Evolutionary conservation across 805 yeast genomes (phyloP), one percentile per base, ranked within the genome.

Genomic region (Saccharomycopsis capsularis): DNA sequence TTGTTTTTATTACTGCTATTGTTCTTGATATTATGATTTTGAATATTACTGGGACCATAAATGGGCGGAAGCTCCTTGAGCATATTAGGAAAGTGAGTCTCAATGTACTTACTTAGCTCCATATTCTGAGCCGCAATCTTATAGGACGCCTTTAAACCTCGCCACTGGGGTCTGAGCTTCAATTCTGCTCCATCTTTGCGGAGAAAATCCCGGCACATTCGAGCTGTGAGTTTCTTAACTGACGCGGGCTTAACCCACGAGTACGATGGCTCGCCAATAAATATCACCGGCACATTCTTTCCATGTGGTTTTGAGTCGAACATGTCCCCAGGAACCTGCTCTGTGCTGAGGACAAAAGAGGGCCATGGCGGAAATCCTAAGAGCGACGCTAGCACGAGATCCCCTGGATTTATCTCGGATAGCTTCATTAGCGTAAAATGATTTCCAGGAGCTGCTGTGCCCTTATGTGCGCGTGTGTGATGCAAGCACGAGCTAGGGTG

Each of bases 41-140:
- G n/a, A n/a, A n/a, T n/a, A 29, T 29, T 29, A 9, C 11, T 29
- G 7, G 32, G 32, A 9, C 32, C 32, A 29, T 9, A 9, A 29
- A 29, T 29, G 19, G 18, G 7, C 5, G 7, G 6, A n/a, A 34
- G 13, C 38, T 63, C 70, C 2, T 65, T 70, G 3, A 42, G 22
- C 18, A 42, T 21, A 27, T 42, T n/a, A 11, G 45, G 45, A 21
- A 42, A 42, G n/a, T 29, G 21, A 6, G 18, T 42, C 4, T 24
- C 21, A 6, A 42, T 6, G 18, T 42, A 42, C 24, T 42, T 29
- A 7, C 29, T 16, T 19, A 42, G 15, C 3, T 11, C 18, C 4
- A 24, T 15, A 16, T 25, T 15, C 19, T 42, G 25, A 9, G 18
- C 23, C 4, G 44, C 44, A 25, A 40, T 40, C 30, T 40, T 18